Percentiles rank a stretch among this genome's conserved stretches.
These are phyloP conservation scores for Prunella vulgaris DNA, from an alignment of 257 asterid species.

Conservation along the genomic window DNA sequence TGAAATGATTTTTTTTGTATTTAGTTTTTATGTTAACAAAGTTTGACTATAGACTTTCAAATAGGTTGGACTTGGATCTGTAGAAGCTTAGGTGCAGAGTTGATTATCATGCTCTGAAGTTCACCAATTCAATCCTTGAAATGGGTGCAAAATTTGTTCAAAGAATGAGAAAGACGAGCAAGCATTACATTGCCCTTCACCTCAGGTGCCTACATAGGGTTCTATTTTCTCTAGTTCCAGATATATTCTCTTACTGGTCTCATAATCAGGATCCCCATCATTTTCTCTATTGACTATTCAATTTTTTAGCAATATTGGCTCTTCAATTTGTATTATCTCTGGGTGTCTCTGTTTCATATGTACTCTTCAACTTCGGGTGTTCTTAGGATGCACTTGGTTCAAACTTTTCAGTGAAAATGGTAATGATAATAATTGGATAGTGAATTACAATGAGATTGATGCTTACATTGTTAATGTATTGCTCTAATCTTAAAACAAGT, in stretches of 20 bases:
- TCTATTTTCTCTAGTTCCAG: constrained; percentile 1
- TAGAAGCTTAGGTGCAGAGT: constrained; percentile 97
- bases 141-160: constrained; percentile 80
- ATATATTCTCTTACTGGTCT: neutral
- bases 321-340: constrained; percentile 7
- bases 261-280: constrained; percentile 15
- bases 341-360: constrained; percentile 9
- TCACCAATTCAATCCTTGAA: constrained; percentile 69
- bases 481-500: no score
- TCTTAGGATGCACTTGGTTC: neutral
- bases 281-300: neutral
- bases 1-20: constrained; percentile 3
- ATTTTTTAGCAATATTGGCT: constrained; percentile 4
- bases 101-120: constrained; percentile 89
- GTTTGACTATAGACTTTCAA: constrained; percentile 93
- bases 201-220: constrained; percentile 49
- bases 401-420: no score
- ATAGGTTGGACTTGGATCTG: constrained; percentile 64
- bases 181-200: constrained; percentile 89
- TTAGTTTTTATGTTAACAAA: constrained; percentile 78
- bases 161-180: constrained; percentile 74
- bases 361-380: constrained; percentile 9
- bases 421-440: no score
- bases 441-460: no score
- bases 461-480: no score